Evolutionary conservation across 73 alveolate genomes (phyloP).

Genomic region (Paramecium tetraurelia): DNA sequence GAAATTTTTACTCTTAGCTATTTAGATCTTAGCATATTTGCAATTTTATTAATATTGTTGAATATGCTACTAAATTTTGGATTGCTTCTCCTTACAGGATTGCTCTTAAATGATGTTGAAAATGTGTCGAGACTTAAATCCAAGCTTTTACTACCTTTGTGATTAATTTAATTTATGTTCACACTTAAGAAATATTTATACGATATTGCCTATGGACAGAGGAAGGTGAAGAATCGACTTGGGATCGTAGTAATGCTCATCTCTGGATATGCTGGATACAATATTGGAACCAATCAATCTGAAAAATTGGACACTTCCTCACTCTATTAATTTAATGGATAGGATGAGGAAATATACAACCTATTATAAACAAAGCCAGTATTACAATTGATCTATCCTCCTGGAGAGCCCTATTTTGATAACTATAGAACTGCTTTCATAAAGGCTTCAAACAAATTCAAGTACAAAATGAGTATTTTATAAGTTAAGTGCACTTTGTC

Average conservation of each 20-base stretch:
- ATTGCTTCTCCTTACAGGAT: not conserved
- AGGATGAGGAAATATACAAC: conserved; percentile 7
- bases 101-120: not conserved
- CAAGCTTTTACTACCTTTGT: not conserved
- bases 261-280: not conserved
- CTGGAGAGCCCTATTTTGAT: conserved; percentile 34
- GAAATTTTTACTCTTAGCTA: not conserved
- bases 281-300: not conserved
- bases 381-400: not conserved
- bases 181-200: not conserved
- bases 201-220: not conserved
- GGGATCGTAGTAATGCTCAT: not conserved
- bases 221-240: not conserved
- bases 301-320: not conserved
- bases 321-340: not conserved
- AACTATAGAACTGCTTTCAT: not conserved
- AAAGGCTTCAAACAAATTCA: not conserved
- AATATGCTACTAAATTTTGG: not conserved
- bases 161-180: conserved; percentile 10
- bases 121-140: not conserved
- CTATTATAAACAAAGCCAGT: not conserved
- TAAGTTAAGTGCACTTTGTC: not conserved
- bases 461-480: not conserved
- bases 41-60: not conserved
- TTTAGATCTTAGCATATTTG: not conserved